phyloP scores from a whole-genome alignment of 306 rosid species.

The Prinsepia uniflora region DNA sequence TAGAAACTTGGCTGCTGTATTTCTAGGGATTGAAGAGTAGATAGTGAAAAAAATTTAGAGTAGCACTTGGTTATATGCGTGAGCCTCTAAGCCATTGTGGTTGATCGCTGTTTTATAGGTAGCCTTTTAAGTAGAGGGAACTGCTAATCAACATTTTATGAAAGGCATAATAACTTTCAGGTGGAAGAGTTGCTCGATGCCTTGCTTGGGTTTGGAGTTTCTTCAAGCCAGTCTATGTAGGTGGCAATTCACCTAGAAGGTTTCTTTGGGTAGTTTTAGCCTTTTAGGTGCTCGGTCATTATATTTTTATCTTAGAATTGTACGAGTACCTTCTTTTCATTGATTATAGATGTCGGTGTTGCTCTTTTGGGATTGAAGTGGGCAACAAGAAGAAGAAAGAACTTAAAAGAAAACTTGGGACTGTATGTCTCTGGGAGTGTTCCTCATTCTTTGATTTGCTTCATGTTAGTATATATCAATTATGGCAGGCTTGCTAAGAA shows the following conservation, averaged over 20 bases:
- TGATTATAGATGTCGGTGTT: neutral
- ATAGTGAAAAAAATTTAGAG: neutral
- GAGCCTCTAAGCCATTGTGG: too few relatives aligned
- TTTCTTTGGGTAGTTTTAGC: neutral
- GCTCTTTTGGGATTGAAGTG: neutral
- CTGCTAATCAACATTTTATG: neutral
- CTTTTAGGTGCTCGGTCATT: neutral
- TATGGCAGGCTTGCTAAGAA: too few relatives aligned
- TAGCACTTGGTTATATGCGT: neutral
- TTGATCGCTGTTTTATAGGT: too few relatives aligned
- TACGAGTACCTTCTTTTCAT: neutral
- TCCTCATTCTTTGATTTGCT: too few relatives aligned
- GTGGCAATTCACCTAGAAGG: neutral
- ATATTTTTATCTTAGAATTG: too few relatives aligned
- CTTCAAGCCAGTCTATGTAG: neutral
- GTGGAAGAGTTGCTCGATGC: conserved; percentile 8
- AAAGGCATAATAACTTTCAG: neutral
- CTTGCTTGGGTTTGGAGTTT: neutral
- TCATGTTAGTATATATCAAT: too few relatives aligned
- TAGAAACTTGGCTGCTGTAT: conserved; percentile 1
- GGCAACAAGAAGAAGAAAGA: neutral
- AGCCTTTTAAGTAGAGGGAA: too few relatives aligned
- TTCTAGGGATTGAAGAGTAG: conserved; percentile 14
- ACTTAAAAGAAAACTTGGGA: too few relatives aligned
- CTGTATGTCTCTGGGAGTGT: too few relatives aligned